Percentiles rank a stretch among this genome's conserved stretches.
Conservation (phyloP, 2,329 filamentous ascomycete species). For the Clarireedia hainanense region DNA sequence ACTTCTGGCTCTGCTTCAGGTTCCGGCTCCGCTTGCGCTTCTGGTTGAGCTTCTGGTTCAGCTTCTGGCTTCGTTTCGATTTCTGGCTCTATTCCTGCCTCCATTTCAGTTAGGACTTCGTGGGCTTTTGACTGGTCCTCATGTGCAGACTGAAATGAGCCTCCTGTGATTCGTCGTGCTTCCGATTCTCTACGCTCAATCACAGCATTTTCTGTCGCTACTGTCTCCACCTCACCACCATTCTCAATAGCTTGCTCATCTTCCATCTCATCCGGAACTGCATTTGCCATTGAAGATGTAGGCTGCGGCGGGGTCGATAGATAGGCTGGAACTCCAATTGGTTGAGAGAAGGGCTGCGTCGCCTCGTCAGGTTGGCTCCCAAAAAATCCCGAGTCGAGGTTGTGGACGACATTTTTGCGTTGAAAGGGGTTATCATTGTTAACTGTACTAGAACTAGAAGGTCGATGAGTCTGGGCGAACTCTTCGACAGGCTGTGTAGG, state of each 20-base stretch:
- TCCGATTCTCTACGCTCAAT: constrained; percentile 18
- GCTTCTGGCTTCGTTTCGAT: background rate
- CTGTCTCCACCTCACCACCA: background rate
- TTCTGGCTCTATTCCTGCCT: background rate
- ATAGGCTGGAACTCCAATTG: constrained; percentile 4
- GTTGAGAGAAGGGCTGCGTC: constrained; percentile 17
- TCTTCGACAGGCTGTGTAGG: constrained; percentile 9
- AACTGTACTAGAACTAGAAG: constrained; percentile 1
- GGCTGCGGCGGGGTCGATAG: background rate
- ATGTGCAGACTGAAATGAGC: constrained; percentile 36
- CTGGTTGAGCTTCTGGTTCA: constrained; percentile 1
- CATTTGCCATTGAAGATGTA: constrained; percentile 7
- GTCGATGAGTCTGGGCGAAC: background rate
- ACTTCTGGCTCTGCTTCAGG: background rate
- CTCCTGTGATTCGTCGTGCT: constrained; percentile 22
- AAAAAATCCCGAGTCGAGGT: constrained; percentile 63
- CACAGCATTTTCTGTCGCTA: constrained; percentile 11
- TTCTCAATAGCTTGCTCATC: background rate
- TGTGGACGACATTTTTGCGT: constrained; percentile 27
- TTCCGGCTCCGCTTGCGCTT: constrained; percentile 25
- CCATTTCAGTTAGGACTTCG: background rate
- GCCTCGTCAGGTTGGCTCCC: constrained; percentile 44
- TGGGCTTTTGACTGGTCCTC: constrained; percentile 35
- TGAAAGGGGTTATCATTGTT: constrained; percentile 13
- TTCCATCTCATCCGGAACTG: constrained; percentile 6